Conservation (phyloP, 2,329 filamentous ascomycete species). For the Myriangium duriaei region DNA sequence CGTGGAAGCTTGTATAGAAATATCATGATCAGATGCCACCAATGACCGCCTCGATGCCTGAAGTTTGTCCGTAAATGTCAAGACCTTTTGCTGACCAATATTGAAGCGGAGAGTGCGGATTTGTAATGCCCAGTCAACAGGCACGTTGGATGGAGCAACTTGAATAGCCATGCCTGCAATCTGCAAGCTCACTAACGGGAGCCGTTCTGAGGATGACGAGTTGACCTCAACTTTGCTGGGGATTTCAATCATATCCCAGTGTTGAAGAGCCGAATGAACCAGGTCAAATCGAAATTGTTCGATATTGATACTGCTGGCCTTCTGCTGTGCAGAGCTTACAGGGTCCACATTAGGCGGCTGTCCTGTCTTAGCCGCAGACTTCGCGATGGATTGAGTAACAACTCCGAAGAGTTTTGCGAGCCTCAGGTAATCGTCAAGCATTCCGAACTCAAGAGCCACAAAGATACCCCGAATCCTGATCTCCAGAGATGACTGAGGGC, state of each 20-base stretch:
- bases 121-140: constrained; percentile 4
- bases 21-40: constrained; percentile 14
- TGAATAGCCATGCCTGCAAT: not conserved
- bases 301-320: too few species aligned
- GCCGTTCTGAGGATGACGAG: not conserved
- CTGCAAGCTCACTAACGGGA: not conserved
- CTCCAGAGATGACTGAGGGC: not conserved
- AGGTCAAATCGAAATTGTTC: too few species aligned
- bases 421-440: constrained; percentile 4
- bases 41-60: constrained; percentile 4
- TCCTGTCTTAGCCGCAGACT: too few species aligned
- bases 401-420: constrained; percentile 1
- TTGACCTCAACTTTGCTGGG: too few species aligned
- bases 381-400: too few species aligned
- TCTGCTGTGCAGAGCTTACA: too few species aligned
- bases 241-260: too few species aligned
- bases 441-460: constrained; percentile 2
- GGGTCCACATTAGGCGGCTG: too few species aligned
- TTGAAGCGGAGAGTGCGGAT: constrained; percentile 1
- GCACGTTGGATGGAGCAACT: not conserved
- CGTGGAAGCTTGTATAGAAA: constrained; percentile 15
- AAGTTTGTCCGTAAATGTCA: constrained; percentile 4
- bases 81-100: constrained; percentile 3
- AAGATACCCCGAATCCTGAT: not conserved
- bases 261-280: too few species aligned